Evolutionary conservation across 768 basidiomycete genomes (phyloP).

Genomic region (Xerocomellus amylosporus): DNA sequence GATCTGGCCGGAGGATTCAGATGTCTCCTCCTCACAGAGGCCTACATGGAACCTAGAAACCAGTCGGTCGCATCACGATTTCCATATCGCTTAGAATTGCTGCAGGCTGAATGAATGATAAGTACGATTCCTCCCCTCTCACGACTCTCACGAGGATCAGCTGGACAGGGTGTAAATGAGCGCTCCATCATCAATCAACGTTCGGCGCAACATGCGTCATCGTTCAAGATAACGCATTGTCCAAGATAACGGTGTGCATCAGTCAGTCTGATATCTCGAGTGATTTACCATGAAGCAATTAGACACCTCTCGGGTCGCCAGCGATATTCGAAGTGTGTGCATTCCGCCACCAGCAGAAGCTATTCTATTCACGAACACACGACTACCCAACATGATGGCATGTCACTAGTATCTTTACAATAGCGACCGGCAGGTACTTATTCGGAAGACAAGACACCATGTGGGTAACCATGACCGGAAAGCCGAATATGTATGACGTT

Average conservation of each 20-base stretch:
- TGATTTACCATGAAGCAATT: neutral
- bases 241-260: too few relatives aligned
- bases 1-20: neutral
- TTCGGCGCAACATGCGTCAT: neutral
- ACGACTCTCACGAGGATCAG: slow-evolving; percentile 1
- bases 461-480: neutral
- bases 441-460: neutral
- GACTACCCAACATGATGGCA: neutral
- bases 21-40: neutral
- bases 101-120: neutral
- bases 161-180: neutral
- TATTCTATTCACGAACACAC: neutral
- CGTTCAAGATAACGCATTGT: slow-evolving; percentile 3
- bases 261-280: neutral
- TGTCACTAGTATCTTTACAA: neutral
- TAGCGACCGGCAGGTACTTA: neutral
- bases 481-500: neutral
- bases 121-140: neutral
- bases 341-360: neutral
- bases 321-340: neutral
- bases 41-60: neutral
- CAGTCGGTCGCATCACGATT: neutral
- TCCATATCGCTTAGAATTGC: neutral
- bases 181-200: neutral
- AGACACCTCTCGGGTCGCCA: neutral